phyloP scores from a whole-genome alignment of 345 rosid genomes.

The Aquilaria malaccensis region DNA sequence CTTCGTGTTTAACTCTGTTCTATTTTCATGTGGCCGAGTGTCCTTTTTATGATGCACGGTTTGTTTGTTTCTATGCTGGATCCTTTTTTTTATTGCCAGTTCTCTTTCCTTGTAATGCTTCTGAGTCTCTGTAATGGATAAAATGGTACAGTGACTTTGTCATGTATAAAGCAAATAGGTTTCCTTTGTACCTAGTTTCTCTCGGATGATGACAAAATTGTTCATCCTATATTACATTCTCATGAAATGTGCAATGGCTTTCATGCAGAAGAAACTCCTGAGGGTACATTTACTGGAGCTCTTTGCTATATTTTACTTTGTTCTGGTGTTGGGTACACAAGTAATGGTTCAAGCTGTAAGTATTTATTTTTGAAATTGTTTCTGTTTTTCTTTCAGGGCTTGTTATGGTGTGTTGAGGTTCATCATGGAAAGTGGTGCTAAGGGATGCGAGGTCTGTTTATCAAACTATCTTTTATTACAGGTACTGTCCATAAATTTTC shows the following conservation, averaged over 20 bases:
- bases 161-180: constrained; percentile 29
- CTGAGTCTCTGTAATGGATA: too few relatives aligned
- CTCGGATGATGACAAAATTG: constrained; percentile 32
- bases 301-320: too few relatives aligned
- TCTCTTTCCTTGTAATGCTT: too few relatives aligned
- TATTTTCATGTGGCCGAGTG: too few relatives aligned
- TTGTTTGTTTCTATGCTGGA: too few relatives aligned
- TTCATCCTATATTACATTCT: not conserved
- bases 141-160: not conserved
- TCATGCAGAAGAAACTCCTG: too few relatives aligned
- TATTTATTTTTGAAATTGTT: not conserved
- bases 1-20: too few relatives aligned
- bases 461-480: not conserved
- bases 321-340: too few relatives aligned
- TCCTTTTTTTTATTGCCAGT: too few relatives aligned
- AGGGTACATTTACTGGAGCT: too few relatives aligned
- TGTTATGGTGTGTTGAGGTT: constrained; percentile 87
- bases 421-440: constrained; percentile 86
- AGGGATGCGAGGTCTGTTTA: constrained; percentile 69
- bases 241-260: not conserved
- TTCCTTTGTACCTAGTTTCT: constrained; percentile 11
- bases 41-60: too few relatives aligned
- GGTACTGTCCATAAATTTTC: not conserved
- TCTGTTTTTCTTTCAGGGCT: constrained; percentile 35
- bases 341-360: not conserved